These are phyloP conservation scores for Geosiphon pyriformis DNA, from an alignment of 192 early-diverging fungal species.

Conservation along the genomic window DNA sequence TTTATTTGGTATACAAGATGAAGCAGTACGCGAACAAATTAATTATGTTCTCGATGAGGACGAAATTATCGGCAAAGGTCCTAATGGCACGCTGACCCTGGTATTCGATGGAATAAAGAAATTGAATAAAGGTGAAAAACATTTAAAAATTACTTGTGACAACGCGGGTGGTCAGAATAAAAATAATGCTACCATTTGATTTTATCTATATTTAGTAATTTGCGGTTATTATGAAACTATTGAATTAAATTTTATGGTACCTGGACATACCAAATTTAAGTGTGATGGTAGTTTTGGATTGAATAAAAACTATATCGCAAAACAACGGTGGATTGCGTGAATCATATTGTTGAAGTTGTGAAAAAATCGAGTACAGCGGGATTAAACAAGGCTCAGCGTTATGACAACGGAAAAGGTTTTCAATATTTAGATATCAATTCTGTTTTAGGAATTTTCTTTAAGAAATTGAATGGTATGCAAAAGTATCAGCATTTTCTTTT, in stretches of 20 bases:
- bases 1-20: conserved; percentile 25
- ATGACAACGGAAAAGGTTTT: conserved; percentile 5
- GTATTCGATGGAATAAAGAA: conserved; percentile 21
- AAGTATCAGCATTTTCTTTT: conserved; percentile 18
- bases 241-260: conserved; percentile 15
- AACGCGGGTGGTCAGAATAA: conserved; percentile 15
- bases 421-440: conserved; percentile 5
- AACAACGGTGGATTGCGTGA: conserved; percentile 15
- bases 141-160: conserved; percentile 25
- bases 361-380: conserved; percentile 14
- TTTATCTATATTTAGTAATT: conserved; percentile 15
- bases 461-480: neutral
- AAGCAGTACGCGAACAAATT: conserved; percentile 20
- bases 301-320: conserved; percentile 22
- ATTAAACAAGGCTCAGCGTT: conserved; percentile 10
- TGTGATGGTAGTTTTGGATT: conserved; percentile 23
- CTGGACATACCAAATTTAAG: conserved; percentile 26
- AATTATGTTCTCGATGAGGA: conserved; percentile 19
- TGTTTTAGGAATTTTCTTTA: conserved; percentile 3
- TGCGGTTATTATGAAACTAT: conserved; percentile 13
- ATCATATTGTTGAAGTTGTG: conserved; percentile 14
- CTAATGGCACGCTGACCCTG: conserved; percentile 11
- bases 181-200: conserved; percentile 17
- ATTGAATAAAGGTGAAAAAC: conserved; percentile 26
- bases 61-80: conserved; percentile 8